Percentiles rank a stretch among this genome's conserved stretches.
phyloP scores from a whole-genome alignment of 129 eudicot species.

The Mikania micrantha region DNA sequence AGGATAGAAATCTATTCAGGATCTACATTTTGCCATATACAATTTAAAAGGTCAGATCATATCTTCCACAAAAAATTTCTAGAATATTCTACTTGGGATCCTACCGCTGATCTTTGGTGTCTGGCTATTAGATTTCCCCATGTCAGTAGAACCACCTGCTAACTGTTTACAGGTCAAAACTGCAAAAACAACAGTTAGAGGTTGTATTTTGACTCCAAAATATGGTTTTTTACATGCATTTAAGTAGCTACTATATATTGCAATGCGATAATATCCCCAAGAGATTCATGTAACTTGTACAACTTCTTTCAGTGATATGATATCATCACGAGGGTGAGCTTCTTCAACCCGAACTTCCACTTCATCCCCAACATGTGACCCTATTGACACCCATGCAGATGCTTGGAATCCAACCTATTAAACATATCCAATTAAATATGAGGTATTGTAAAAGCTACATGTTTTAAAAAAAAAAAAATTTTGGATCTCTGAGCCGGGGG shows the following conservation, averaged over 20 bases:
- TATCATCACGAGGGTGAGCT: conserved; percentile 83
- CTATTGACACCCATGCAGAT: conserved; percentile 62
- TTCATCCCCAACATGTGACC: conserved; percentile 78
- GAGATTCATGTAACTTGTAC: conserved; percentile 18
- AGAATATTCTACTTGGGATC: conserved; percentile 5
- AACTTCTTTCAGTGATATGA: conserved; percentile 60
- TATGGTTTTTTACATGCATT: not conserved
- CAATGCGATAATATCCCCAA: conserved; percentile 7
- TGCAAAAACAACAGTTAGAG: conserved; percentile 7
- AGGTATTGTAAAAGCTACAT: too few species aligned
- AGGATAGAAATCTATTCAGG: not conserved
- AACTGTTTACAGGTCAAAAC: conserved; percentile 22
- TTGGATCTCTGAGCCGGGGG: too few species aligned
- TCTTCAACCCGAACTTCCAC: conserved; percentile 67
- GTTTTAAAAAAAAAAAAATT: too few species aligned
- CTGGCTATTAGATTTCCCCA: not conserved
- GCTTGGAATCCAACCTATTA: conserved; percentile 82
- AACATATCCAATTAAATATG: not conserved
- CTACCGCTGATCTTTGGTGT: not conserved
- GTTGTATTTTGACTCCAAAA: conserved; percentile 14
- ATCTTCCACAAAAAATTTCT: conserved; percentile 4
- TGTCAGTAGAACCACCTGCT: not conserved
- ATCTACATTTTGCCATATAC: conserved; percentile 5
- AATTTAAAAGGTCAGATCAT: conserved; percentile 1
- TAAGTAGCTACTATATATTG: conserved; percentile 1